Percentiles rank a stretch among this genome's conserved stretches.
Conservation (phyloP, 192 early-diverging fungal species). For the Physocladia obscura region DNA sequence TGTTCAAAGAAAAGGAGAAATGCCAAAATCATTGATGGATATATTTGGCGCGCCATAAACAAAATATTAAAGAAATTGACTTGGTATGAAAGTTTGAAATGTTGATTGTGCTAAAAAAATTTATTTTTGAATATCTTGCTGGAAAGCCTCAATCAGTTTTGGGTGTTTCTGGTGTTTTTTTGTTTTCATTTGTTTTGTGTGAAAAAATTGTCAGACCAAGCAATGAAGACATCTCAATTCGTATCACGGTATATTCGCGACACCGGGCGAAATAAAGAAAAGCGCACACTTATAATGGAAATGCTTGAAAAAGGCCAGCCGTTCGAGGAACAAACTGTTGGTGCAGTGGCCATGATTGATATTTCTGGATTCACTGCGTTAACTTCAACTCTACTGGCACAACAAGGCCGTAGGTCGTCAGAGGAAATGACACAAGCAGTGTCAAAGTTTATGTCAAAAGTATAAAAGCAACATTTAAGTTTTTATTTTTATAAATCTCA, state of each 20-base stretch:
- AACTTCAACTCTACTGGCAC: constrained; percentile 30
- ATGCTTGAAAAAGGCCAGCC: constrained; percentile 14
- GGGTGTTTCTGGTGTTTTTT: too few species aligned
- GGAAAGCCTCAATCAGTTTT: too few species aligned
- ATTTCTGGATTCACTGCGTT: constrained; percentile 35
- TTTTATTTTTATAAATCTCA: too few species aligned
- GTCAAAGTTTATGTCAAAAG: constrained; percentile 31
- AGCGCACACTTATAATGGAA: constrained; percentile 22
- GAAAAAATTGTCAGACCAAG: too few species aligned
- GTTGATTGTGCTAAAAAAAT: too few species aligned
- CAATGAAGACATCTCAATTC: constrained; percentile 22
- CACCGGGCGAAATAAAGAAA: not conserved
- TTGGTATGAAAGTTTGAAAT: too few species aligned
- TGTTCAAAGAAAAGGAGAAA: not conserved
- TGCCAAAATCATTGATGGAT: constrained; percentile 5
- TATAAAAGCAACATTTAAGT: too few species aligned
- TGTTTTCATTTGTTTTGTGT: too few species aligned
- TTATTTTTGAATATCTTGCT: too few species aligned
- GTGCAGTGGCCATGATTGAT: constrained; percentile 31
- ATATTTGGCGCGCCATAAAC: not conserved
- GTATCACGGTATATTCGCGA: constrained; percentile 27
- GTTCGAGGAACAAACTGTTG: constrained; percentile 30
- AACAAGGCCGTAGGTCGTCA: constrained; percentile 28
- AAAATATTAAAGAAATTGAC: too few species aligned
- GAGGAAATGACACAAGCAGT: constrained; percentile 36